Base-by-base conservation (phyloP, 352 stramenopile genomes). In the Lagenidium sp. region DNA sequence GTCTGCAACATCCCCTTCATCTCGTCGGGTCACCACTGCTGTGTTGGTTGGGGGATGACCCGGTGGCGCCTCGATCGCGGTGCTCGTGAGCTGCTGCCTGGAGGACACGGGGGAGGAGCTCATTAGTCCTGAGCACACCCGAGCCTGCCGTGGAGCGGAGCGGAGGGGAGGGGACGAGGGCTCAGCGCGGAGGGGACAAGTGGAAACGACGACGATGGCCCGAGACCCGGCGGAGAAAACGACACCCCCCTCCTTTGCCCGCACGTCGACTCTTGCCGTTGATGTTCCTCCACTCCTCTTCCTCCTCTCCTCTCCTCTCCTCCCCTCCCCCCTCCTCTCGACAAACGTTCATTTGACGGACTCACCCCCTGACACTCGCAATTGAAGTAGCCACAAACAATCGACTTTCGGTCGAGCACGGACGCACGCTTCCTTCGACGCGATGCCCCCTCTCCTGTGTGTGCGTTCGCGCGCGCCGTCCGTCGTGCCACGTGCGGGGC, bases 1-100 rank as follows among this genome's bases (percentile, higher is more conserved):
- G 80, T 92, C 70, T 92, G 80, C 46, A 93, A 65, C 80, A 93
- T 93, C 46, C 79, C 79, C 70, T 93, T 93, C 80, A 93, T 92
- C 26, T 57, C 68, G 63, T 63, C 28, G 40, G 57, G 44, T 13
- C 19, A 37, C 20, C 47, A 54, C 38, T 55, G 43, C 31, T n/a
- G n/a, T n/a, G n/a, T n/a, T n/a, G n/a, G n/a, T n/a, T n/a, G n/a
- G n/a, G n/a, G n/a, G 6, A 39, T 13, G 28, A 32, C 15, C 8
- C 28, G 28, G 15, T 32, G 28, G 8, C 28, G 28, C 8, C 28
- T 32, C 28, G 28, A 32, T n/a, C n/a, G n/a, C n/a, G n/a, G n/a
- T n/a, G n/a, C n/a, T n/a, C n/a, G n/a, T n/a, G n/a, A n/a, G n/a
- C n/a, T n/a, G n/a, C n/a, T n/a, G n/a, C 15, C 10, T 10, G 15